Evolutionary conservation across 176 grass and related monocot genomes (phyloP), one percentile per base, ranked within the genome.

Genomic region (Aegilops longissima): DNA sequence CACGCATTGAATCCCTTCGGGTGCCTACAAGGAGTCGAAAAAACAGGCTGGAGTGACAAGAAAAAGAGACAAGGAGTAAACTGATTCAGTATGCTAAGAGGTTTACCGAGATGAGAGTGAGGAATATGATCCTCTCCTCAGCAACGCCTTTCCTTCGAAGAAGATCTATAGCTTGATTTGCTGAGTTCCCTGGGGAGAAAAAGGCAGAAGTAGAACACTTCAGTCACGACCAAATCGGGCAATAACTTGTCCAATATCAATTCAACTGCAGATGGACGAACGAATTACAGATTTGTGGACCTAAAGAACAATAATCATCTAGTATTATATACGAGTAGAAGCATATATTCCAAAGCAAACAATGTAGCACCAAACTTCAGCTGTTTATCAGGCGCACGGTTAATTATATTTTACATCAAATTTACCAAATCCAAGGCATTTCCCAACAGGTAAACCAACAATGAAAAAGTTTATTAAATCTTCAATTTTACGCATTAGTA

Each of bases 141-240:
- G 94, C 94, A 84, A 99, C 94, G 70, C 94, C 97, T 85, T 95
- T 99, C 80, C 93, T 90, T 88, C 96, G 85, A 49, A 99, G 97
- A 87, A 99, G 94, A 58, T 99, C 94, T 83, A 99, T 99, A 69
- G 97, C 97, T 91, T 99, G 94, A 73, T 91, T 94, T 33, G 87
- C 97, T 0, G 93, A 99, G 85, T 99, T 99, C 47, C 97, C 97
- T 99, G 51, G 66, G 17, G 61, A 71, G 84, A 71, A 24, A 66
- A 75, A 35, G 47, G 47, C 4, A 8, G 47, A 13, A 3, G 31
- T 12, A 69, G 27, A 49, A 31, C 1, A 61, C 12, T 18, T 70
- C 35, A 79, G 44, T 54, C 12, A 7, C 5, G 16, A 72, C 9
- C 29, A 63, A 40, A 77, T 3, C 38, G 36, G 5, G 39, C 25